Base-by-base conservation (phyloP, 2,329 filamentous ascomycete species). In the Xylaria sp. region DNA sequence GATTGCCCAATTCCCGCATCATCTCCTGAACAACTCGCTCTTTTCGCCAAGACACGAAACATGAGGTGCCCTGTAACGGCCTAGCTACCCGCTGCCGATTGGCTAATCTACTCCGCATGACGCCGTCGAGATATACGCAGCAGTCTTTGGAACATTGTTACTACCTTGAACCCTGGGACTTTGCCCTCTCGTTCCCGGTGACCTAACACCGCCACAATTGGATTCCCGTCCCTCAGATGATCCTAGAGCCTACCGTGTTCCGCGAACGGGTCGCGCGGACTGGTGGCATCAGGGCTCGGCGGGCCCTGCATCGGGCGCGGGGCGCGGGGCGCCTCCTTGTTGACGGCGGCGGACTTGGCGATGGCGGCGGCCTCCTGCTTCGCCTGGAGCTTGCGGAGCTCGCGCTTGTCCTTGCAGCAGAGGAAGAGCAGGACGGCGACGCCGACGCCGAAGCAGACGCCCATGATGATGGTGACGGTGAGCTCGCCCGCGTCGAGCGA, bases 291-390 rank as follows among this genome's bases (percentile, higher is more conserved):
- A 24, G 48, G 44, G 9, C 55, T 54, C 21, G 39, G 37, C 11
- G 49, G 50, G 24, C 53, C 43, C 40, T 50, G 37, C 22, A 38
- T 20, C 2, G 40, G 37, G 13, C 11, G n/a, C 13, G 1, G 21
- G 9, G 18, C n/a, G n/a, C n/a, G n/a, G n/a, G n/a, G n/a, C n/a
- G 16, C 26, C 16, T 19, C 26, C n/a, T 17, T 46, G 1, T 5
- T 40, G 11, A 63, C 58, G 37, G 53, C 58, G 45, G 76, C 74
- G 63, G 77, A 76, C 67, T 77, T 77, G 44, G 76, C 78, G 46
- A 79, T 76, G 21, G 75, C 75, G n/a, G 75, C 75, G 41, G 78
- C 78, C 70, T 83, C 80, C 54, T 75, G 74, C 59, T 76, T 75
- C 54, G 75, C 76, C 49, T 68, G 69, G 29, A 75, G 67, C 43